These are phyloP conservation scores for Recurvomyces mirabilis DNA, from an alignment of 495 filamentous ascomycete genomes.

Conservation along the genomic window DNA sequence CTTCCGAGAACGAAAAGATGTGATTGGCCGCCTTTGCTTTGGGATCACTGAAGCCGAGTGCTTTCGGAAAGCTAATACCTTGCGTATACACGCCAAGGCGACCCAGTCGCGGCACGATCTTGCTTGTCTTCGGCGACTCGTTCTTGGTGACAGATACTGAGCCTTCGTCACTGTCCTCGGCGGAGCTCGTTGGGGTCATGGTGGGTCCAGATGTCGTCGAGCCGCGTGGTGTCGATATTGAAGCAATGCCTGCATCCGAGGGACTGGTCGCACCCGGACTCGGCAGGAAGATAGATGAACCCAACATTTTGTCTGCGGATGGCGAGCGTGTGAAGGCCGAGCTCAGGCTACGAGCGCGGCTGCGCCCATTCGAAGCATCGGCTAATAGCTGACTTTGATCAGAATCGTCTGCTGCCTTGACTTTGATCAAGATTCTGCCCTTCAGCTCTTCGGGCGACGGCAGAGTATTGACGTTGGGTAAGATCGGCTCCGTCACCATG, in stretches of 20 bases:
- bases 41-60: slow-evolving; percentile 56
- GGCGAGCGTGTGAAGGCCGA: slow-evolving; percentile 41
- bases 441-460: slow-evolving; percentile 80
- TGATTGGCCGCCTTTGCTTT: slow-evolving; percentile 83
- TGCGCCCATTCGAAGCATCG: slow-evolving; percentile 27
- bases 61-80: slow-evolving; percentile 56
- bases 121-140: slow-evolving; percentile 58
- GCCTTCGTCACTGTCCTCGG: slow-evolving; percentile 53
- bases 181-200: slow-evolving; percentile 47
- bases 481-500: slow-evolving; percentile 63
- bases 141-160: slow-evolving; percentile 28
- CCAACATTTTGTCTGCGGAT: slow-evolving; percentile 42
- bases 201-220: slow-evolving; percentile 26
- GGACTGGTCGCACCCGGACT: slow-evolving; percentile 39
- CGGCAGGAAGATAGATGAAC: slow-evolving; percentile 42
- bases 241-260: slow-evolving; percentile 25
- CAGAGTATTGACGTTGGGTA: slow-evolving; percentile 51
- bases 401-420: slow-evolving; percentile 49
- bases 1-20: slow-evolving; percentile 84
- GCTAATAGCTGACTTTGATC: slow-evolving; percentile 31
- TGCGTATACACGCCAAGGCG: slow-evolving; percentile 80
- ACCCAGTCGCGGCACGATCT: slow-evolving; percentile 73
- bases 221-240: slow-evolving; percentile 15
- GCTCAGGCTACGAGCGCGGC: slow-evolving; percentile 70
- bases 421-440: slow-evolving; percentile 80